These are phyloP conservation scores for Astrephomene gubernaculifera DNA, from an alignment of 139 green algal species.

Conservation along the genomic window DNA sequence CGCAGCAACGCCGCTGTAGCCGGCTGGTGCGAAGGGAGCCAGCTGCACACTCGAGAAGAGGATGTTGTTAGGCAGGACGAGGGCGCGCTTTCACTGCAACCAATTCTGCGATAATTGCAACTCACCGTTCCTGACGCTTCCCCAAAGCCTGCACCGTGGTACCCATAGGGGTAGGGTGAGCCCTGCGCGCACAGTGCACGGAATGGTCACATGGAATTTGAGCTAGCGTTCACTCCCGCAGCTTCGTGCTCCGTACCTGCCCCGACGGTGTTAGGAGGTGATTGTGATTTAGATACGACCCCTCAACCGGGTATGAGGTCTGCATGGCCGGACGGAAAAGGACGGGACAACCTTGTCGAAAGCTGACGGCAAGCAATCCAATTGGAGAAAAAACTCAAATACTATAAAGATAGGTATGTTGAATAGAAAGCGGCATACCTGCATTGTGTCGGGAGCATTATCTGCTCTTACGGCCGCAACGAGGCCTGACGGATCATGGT, in stretches of 20 bases:
- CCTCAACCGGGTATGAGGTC: slow-evolving; percentile 2
- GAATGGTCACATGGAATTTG: background rate
- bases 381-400: no score
- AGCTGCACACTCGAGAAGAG: background rate
- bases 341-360: background rate
- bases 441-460: no score
- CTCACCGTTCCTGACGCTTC: background rate
- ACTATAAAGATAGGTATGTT: no score
- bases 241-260: background rate
- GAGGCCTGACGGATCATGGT: no score
- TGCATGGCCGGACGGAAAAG: slow-evolving; percentile 1
- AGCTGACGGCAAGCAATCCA: no score
- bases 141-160: background rate
- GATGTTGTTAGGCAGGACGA: background rate
- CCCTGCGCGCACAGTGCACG: no score
- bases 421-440: no score
- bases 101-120: background rate
- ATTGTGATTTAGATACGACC: background rate
- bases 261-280: slow-evolving; percentile 4
- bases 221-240: background rate
- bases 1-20: background rate
- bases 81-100: background rate
- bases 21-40: background rate
- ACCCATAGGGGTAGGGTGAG: background rate
- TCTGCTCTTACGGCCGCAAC: no score